Evolutionary conservation across 176 grass and related monocot species (phyloP), one percentile per base, ranked within the genome.

Genomic region (Dendrocalamus sinicus): DNA sequence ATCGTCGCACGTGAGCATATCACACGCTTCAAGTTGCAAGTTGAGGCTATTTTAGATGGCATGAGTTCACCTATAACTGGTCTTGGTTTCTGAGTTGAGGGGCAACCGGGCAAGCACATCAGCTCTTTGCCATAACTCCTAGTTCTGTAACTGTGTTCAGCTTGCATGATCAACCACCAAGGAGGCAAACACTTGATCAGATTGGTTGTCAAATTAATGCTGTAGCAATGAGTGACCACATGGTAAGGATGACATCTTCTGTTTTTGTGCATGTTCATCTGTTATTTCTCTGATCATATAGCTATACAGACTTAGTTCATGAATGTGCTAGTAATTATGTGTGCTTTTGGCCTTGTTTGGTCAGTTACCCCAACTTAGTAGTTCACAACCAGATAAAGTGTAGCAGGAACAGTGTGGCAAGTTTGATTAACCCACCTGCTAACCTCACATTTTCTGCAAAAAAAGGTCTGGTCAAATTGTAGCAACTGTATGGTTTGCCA

Each of bases 1-100:
- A 91, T 99, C 14, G 96, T 99, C 14, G 93, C 92, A 20, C 93
- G 90, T 22, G 96, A 99, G 66, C 93, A 84, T 68, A 99, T 99
- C 76, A 99, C 96, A 84, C 90, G 96, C 70, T 96, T 99, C 76
- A 91, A 81, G 67, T 84, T 96, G 73, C 93, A 96, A 72, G 78
- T 96, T 20, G 93, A 99, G 67, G 17, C 69, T 85, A 75, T 57
- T 92, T 75, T 78, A 81, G 83, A 88, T 70, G 87, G 86, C 53
- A 80, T 12, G 14, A 65, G 60, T 66, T 76, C 77, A 30, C 71
- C 90, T 51, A 89, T 99, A 77, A 96, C 88, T 26, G 96, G 96
- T 62, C 92, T 99, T 81, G 92, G 88, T 60, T 94, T 99, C 83
- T 84, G 86, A 70, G 81, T 92, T 81, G 96, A 96, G 35, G 96